phyloP scores from a whole-genome alignment of 2,329 filamentous ascomycete species.

The Fusarium bactridioides region DNA sequence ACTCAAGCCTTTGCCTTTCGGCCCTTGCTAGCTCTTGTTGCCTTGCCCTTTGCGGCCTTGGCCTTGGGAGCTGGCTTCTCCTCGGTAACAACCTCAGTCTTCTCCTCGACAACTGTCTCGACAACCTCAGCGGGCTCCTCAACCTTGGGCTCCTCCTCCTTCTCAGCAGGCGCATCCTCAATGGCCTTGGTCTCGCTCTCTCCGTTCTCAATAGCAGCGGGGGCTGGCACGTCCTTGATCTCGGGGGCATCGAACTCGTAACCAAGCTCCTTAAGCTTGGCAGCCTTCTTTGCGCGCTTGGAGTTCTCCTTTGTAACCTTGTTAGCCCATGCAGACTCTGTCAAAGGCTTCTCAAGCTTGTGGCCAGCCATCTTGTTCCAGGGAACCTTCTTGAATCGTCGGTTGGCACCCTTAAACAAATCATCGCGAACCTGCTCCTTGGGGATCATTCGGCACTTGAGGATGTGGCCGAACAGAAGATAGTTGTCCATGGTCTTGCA shows the following conservation, averaged over 20 bases:
- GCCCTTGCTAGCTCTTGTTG: conserved; percentile 42
- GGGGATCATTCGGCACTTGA: conserved; percentile 84
- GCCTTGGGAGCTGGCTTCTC: conserved; percentile 39
- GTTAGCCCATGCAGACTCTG: conserved; percentile 80
- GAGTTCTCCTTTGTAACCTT: conserved; percentile 77
- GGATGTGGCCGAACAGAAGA: conserved; percentile 90
- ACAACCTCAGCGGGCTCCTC: conserved; percentile 37
- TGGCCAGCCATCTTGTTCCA: conserved; percentile 86
- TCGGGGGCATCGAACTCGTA: conserved; percentile 83
- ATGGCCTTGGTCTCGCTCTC: conserved; percentile 46
- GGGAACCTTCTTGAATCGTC: conserved; percentile 86
- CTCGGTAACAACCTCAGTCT: conserved; percentile 40
- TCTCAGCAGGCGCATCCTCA: conserved; percentile 49
- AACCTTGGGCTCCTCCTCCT: conserved; percentile 41
- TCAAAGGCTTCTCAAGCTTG: conserved; percentile 75
- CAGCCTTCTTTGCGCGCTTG: conserved; percentile 72
- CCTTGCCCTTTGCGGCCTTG: conserved; percentile 45
- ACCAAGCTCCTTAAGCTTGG: conserved; percentile 79
- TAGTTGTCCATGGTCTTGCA: conserved; percentile 98
- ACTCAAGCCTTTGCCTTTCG: conserved; percentile 50
- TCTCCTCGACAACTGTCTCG: conserved; percentile 35
- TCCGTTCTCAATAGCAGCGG: conserved; percentile 50
- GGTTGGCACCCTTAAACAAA: conserved; percentile 90
- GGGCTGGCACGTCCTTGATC: conserved; percentile 65
- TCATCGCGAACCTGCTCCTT: conserved; percentile 79